Evolutionary conservation across 2,329 filamentous ascomycete genomes (phyloP).

Genomic region (Penicillium sclerotiorum): DNA sequence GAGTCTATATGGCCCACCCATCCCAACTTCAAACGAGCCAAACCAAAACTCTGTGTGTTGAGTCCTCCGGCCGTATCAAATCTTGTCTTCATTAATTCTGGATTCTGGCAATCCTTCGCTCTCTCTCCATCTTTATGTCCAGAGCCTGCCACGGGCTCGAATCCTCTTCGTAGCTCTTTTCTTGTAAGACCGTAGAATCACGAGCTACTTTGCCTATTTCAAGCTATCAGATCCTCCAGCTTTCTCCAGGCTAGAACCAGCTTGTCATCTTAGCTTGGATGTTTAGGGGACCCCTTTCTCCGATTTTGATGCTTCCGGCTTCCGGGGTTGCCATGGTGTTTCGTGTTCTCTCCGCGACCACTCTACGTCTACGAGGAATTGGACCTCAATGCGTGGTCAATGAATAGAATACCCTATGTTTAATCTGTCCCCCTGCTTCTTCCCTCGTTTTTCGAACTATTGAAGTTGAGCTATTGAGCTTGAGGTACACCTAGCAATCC

Average conservation of each 20-base stretch:
- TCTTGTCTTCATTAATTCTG: constrained; percentile 3
- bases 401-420: not conserved
- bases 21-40: constrained; percentile 31
- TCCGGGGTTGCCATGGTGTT: constrained; percentile 5
- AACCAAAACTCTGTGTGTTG: constrained; percentile 35
- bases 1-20: constrained; percentile 33
- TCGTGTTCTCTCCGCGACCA: constrained; percentile 10
- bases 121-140: not conserved
- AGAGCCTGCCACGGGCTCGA: no score
- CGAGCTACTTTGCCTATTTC: not conserved
- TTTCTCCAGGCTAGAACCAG: not conserved
- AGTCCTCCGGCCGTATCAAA: constrained; percentile 25
- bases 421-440: constrained; percentile 2
- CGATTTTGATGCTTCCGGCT: constrained; percentile 5
- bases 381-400: constrained; percentile 9
- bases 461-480: not conserved
- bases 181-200: not conserved
- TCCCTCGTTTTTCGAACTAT: not conserved
- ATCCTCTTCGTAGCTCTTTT: not conserved
- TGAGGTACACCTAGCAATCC: constrained; percentile 9
- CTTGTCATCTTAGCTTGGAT: constrained; percentile 3
- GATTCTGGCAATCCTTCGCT: constrained; percentile 2
- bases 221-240: not conserved
- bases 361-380: constrained; percentile 14
- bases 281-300: not conserved